Conservation (phyloP, 2,329 filamentous ascomycete species). For the Xylaria sp. region DNA sequence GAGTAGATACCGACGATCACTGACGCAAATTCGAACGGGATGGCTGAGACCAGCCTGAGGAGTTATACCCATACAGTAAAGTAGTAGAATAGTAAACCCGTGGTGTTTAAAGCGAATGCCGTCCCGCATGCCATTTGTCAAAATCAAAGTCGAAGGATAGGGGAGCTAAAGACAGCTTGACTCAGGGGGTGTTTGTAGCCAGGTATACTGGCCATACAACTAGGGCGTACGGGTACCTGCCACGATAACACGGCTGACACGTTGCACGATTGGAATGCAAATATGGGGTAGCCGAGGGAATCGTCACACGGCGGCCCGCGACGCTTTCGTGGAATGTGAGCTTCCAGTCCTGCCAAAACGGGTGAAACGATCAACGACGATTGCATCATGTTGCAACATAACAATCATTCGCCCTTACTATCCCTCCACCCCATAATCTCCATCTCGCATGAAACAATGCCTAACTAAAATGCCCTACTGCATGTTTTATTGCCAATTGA, state of each 20-base stretch:
- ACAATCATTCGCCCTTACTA: slow-evolving; percentile 31
- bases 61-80: neutral
- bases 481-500: slow-evolving; percentile 1
- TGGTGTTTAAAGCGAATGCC: slow-evolving; percentile 13
- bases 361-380: slow-evolving; percentile 44
- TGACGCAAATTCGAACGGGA: slow-evolving; percentile 6
- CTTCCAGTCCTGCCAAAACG: slow-evolving; percentile 46
- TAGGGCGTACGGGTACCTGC: slow-evolving; percentile 25
- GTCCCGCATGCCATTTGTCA: slow-evolving; percentile 35
- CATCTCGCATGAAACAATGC: slow-evolving; percentile 4
- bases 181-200: slow-evolving; percentile 27
- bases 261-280: slow-evolving; percentile 42
- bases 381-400: slow-evolving; percentile 47
- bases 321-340: slow-evolving; percentile 43
- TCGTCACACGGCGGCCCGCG: slow-evolving; percentile 40
- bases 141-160: slow-evolving; percentile 21
- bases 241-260: slow-evolving; percentile 44
- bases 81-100: neutral
- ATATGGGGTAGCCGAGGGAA: slow-evolving; percentile 36
- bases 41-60: slow-evolving; percentile 12
- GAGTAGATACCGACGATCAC: slow-evolving; percentile 23
- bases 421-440: slow-evolving; percentile 14
- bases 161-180: slow-evolving; percentile 22
- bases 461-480: neutral
- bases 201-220: slow-evolving; percentile 30